Conservation (phyloP, 78 protist species). For the Bigelowiella natans region DNA sequence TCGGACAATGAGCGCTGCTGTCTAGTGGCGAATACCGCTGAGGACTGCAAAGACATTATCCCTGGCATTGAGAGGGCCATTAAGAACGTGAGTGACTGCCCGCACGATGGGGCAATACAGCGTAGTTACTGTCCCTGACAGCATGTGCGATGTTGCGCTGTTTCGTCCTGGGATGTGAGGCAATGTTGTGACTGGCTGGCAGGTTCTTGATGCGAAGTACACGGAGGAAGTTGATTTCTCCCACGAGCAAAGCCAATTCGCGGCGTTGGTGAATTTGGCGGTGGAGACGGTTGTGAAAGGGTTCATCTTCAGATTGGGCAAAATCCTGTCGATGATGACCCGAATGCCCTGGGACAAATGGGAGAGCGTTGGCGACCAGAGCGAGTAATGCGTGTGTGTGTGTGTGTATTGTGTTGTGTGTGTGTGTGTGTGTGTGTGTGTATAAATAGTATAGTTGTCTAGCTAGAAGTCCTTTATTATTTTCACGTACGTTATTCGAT, state of each 20-base stretch:
- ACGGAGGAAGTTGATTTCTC: not conserved
- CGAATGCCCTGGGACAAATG: not conserved
- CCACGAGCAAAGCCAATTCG: not conserved
- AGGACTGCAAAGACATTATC: not conserved
- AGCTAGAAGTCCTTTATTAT: too few relatives aligned
- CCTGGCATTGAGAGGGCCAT: not conserved
- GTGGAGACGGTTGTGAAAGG: not conserved
- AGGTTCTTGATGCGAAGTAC: not conserved
- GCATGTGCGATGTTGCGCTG: too few relatives aligned
- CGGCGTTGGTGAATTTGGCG: not conserved
- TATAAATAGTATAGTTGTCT: too few relatives aligned
- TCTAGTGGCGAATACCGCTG: not conserved
- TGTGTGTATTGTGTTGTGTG: too few relatives aligned
- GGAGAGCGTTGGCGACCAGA: not conserved
- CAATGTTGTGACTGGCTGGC: too few relatives aligned
- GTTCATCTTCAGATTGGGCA: not conserved
- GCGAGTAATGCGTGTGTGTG: too few relatives aligned
- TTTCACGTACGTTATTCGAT: too few relatives aligned
- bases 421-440: too few relatives aligned
- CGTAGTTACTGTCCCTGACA: too few relatives aligned
- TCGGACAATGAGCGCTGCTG: not conserved
- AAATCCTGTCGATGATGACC: not conserved
- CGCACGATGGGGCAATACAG: too few relatives aligned
- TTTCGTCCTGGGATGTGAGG: too few relatives aligned
- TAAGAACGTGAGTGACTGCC: not conserved